Conservation (phyloP, 495 filamentous ascomycete genomes). For the Lasiosphaeria ovina region DNA sequence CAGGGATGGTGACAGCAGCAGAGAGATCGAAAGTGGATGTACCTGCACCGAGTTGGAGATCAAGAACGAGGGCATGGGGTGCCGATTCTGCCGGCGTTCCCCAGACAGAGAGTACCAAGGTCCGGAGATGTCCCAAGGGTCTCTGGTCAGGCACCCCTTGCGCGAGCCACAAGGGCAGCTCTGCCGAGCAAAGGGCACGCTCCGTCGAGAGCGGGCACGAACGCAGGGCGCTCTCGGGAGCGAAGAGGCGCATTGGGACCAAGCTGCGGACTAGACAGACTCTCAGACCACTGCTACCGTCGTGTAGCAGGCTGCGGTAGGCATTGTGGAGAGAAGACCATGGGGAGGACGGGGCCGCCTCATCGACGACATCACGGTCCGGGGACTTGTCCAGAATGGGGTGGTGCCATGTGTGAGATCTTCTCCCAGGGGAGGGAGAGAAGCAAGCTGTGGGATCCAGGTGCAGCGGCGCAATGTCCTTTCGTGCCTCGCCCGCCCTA, state of each 20-base stretch:
- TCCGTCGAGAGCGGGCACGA: neutral
- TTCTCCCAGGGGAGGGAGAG: neutral
- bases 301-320: slow-evolving; percentile 12
- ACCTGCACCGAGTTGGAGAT: slow-evolving; percentile 18
- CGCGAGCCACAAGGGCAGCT: slow-evolving; percentile 13
- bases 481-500: neutral
- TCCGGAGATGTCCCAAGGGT: slow-evolving; percentile 20
- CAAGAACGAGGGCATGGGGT: slow-evolving; percentile 10
- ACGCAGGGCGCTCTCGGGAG: neutral
- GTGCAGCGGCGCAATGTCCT: neutral
- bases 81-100: slow-evolving; percentile 18
- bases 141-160: slow-evolving; percentile 13
- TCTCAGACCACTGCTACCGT: slow-evolving; percentile 2
- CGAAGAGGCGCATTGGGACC: slow-evolving; percentile 13
- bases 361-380: slow-evolving; percentile 21
- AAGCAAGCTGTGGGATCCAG: neutral
- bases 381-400: slow-evolving; percentile 5
- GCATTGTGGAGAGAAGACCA: slow-evolving; percentile 9
- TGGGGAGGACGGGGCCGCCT: slow-evolving; percentile 14
- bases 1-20: slow-evolving; percentile 20
- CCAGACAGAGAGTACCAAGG: slow-evolving; percentile 23
- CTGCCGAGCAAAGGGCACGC: neutral
- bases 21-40: slow-evolving; percentile 12
- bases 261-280: slow-evolving; percentile 9
- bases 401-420: slow-evolving; percentile 12